Evolutionary conservation across 495 filamentous ascomycete species (phyloP), one percentile per base, ranked within the genome.

Genomic region (Tetracladium marchalianum): DNA sequence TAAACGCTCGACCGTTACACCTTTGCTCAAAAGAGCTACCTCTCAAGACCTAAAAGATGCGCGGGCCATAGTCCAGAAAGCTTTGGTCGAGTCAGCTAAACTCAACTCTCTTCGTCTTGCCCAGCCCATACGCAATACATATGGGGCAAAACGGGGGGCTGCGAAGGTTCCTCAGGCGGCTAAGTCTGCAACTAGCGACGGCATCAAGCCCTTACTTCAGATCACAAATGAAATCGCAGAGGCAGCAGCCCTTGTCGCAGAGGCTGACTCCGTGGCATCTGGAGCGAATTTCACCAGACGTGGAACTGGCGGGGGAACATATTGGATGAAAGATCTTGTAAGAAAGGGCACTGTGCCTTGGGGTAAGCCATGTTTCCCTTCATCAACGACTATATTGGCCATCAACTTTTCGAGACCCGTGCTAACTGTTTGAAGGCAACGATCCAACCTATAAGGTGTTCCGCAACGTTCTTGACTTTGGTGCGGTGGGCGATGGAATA

Each of bases 401-500:
- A 72, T 10, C 75, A 78, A 55, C 63, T 78, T 18, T 63, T 78
- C 1, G 76, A 75, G 41, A 78, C 74, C 79, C 4, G 17, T 38
- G 35, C n/a, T 38, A 18, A 38, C 2, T 18, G 2, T 38, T 18
- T 38, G n/a, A 38, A 15, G 13, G 43, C 4, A 13, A 45, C 24
- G 43, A 36, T 24, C 32, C 32, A n/a, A 17, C 31, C 49, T 92
- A 88, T 61, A 73, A 67, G 40, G 70, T 80, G 39, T 80, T 67
- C 50, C 71, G 76, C 44, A 79, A 78, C 49, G 75, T 80, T 31
- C 75, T 72, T 52, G 72, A 75, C 52, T 81, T 65, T 53, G 75
- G 75, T 19, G 79, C 79, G 35, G 38, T 52, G 18, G 36, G 18
- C 8, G 51, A 41, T 8, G 48, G 50, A 35, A 39, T 27, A 12